Conservation (phyloP, 192 early-diverging fungal genomes). For the Gaertneriomyces semiglobifer region DNA sequence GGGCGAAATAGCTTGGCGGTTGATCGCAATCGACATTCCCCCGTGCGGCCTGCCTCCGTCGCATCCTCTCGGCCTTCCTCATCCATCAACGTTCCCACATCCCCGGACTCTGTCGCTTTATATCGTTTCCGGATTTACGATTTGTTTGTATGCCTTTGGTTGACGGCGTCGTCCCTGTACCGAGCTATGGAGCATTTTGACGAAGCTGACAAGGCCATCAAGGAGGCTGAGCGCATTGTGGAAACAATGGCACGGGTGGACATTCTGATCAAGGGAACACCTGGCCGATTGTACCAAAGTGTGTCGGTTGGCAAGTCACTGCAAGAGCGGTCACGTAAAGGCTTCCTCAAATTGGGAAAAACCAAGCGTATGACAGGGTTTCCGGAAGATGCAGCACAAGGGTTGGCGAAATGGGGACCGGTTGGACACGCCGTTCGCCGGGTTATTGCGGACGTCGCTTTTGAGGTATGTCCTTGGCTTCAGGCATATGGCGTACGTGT, state of each 20-base stretch:
- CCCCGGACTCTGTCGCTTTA: slow-evolving; percentile 21
- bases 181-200: slow-evolving; percentile 34
- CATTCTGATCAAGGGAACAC: slow-evolving; percentile 6
- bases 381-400: not conserved
- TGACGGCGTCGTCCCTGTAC: slow-evolving; percentile 41
- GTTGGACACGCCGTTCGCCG: slow-evolving; percentile 34
- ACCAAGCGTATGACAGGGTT: not conserved
- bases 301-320: slow-evolving; percentile 16
- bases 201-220: slow-evolving; percentile 36
- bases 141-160: slow-evolving; percentile 47
- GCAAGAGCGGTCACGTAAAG: slow-evolving; percentile 10
- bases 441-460: slow-evolving; percentile 48
- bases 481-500: not conserved
- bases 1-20: too few relatives aligned
- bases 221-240: slow-evolving; percentile 45
- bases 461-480: slow-evolving; percentile 40
- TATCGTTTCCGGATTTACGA: slow-evolving; percentile 43
- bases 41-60: slow-evolving; percentile 3
- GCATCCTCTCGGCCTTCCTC: not conserved
- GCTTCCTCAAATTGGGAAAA: slow-evolving; percentile 5
- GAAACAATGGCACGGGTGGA: slow-evolving; percentile 35
- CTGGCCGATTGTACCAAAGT: slow-evolving; percentile 13
- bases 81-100: slow-evolving; percentile 1
- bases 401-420: slow-evolving; percentile 32
- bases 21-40: too few relatives aligned